Base-by-base conservation (phyloP, 352 stramenopile species). In the Elongisporangium anandrum region DNA sequence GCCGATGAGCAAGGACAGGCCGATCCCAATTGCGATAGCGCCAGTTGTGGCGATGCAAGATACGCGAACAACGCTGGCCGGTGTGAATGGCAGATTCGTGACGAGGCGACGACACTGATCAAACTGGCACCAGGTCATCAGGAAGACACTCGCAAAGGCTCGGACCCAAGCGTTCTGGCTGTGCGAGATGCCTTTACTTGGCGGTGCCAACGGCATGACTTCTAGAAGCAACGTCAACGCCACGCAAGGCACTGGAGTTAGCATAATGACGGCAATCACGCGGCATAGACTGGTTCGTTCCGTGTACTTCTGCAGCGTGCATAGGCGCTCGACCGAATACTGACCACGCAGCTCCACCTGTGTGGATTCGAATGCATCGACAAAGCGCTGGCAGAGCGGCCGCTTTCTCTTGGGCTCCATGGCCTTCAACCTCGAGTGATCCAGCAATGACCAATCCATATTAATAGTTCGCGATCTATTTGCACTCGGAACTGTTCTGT, bases 281-380 rank as follows among this genome's bases (percentile, higher is more conserved):
- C 52, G 52, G 4, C 52, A 19, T 53, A 15, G 20, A 26, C 17
- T 56, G 16, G 53, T 64, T 1, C 47, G 48, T 5, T 54, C 21
- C 15, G 47, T 52, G 21, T 69, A 72, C 19, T 50, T 15, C 1
- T 66, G 19, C 49, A 72, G 51, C 2, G 21, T 23, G 16, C 64
- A 58, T 26, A 75, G 24, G 23, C 68, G 50, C 16, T 70, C 53
- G 51, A 66, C 51, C 0, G 61, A 66, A 34, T 70, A 78, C 24
- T 64, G 55, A 3, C 70, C 66, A 15, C 72, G 63, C 0, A 67
- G 52, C 16, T 78, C 66, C 3, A 78, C 63, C 56, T 77, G 66
- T 24, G 61, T n/a, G 1, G 24, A 41, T 41, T 41, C 29, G 13
- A 41, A 15, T 13, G 29, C 29, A 15, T 41, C 29, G 4, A 41